Base-by-base conservation (phyloP, 148 eudicot genomes). In the Vaccinium darrowii region DNA sequence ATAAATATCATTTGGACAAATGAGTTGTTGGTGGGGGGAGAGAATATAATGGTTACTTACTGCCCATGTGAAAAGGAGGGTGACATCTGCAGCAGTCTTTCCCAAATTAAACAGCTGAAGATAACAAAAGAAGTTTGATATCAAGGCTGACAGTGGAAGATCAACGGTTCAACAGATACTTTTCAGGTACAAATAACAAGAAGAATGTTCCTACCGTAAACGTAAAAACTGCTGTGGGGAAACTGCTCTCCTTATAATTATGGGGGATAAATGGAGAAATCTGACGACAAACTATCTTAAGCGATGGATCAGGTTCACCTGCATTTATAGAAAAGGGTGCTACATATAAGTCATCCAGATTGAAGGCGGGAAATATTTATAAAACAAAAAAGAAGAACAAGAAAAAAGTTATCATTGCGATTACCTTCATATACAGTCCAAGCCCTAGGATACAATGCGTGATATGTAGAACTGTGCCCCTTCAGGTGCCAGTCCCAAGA, bases 351-450 rank as follows among this genome's bases (percentile, higher is more conserved):
- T 39, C 77, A 39, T 21, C 51, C 10, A 60, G 56, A n/a, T 23
- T n/a, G 73, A 78, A 84, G 63, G 39, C 77, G 39, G 23, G 58
- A 23, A 27, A 77, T 75, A 12, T 58, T 65, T 72, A 23, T 16
- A 72, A 81, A 36, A 67, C 39, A 27, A 71, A 43, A 39, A 57
- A 52, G 3, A 62, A 23, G 71, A 62, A 62, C 23, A 62, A 15
- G 60, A 58, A 58, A 21, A 58, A 18, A 62, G 25, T 36, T 11
- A 73, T 73, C 51, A 16, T 73, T 36, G 50, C 2, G 50, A 87
- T 60, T 91, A 94, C 99, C 99, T 79, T 97, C 95, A 87, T 94
- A 97, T 27, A 95, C 94, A 81, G 98, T 97, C 99, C 99, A 97
- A 69, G 99, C 93, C 90, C 99, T 92, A 75, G 99, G 99, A 84